Base-by-base conservation (phyloP, 495 filamentous ascomycete genomes). In the Penicillium angulare region DNA sequence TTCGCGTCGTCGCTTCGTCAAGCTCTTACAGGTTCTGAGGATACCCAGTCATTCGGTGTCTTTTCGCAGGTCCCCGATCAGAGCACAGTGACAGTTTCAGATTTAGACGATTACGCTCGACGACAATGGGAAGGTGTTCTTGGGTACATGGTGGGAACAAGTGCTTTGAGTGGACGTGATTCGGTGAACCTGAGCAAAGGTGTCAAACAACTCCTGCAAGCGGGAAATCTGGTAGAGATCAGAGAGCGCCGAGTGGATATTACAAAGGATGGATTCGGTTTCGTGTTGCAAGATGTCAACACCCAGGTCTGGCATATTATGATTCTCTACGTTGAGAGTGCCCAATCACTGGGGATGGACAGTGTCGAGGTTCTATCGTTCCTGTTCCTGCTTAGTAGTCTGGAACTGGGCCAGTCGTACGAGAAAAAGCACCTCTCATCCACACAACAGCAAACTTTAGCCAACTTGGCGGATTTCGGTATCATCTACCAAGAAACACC, bases 301-400 rank as follows among this genome's bases (percentile, higher is more conserved):
- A 89, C 91, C 4, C 93, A 98, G 66, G 90, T 98, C 36, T 98
- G 93, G 93, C 88, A 89, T 22, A 79, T 98, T 20, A 76, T 98
- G 5, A 86, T 98, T 29, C 85, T 96, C 24, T 97, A 95, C 73
- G 84, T 97, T 23, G 86, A 96, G 50, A 86, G 88, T 43, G 84
- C 88, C n/a, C 83, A 91, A 55, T 72, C 74, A 63, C 80, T 90
- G 34, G 78, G 80, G 17, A 88, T 95, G 83, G 89, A 95, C 49
- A 83, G 83, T 49, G 88, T 96, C 43, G 95, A 97, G 58, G 87
- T 97, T 59, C 86, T 98, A 29, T 89, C 88, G 16, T 98, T 98
- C 61, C 79, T 98, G 56, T 96, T 98, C 71, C 87, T 95, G 68
- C 84, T 98, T n/a, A 92, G 90, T 31, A 90, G 85, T 49, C 80